phyloP scores from a whole-genome alignment of 2,329 filamentous ascomycete genomes.

The Penicillium sp. region DNA sequence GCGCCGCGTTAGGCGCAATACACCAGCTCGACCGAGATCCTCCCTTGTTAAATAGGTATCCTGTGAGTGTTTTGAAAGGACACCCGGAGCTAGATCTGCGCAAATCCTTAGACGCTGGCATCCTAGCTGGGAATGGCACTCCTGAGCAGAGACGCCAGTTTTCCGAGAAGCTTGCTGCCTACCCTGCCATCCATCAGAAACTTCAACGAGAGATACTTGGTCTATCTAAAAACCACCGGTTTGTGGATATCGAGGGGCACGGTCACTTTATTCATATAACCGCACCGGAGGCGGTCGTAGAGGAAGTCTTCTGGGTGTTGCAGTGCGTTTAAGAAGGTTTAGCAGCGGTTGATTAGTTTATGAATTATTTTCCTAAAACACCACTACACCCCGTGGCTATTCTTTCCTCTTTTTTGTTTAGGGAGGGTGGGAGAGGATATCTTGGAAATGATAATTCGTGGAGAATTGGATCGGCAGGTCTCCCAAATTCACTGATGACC shows the following conservation, averaged over 20 bases:
- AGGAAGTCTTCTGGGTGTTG: slow-evolving; percentile 7
- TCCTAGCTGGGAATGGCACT: slow-evolving; percentile 3
- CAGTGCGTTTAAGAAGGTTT: not conserved
- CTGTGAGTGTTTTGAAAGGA: slow-evolving; percentile 8
- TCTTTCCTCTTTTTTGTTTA: no score
- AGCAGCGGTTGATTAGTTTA: no score
- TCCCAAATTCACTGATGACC: no score
- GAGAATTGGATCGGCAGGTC: no score
- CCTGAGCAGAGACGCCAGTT: slow-evolving; percentile 3
- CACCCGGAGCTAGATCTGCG: slow-evolving; percentile 7
- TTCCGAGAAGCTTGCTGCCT: slow-evolving; percentile 1
- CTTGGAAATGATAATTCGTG: no score
- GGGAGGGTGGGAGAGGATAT: no score
- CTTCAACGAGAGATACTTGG: slow-evolving; percentile 5
- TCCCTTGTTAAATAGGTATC: slow-evolving; percentile 1
- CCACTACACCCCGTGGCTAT: no score
- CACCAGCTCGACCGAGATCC: slow-evolving; percentile 6
- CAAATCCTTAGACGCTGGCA: not conserved
- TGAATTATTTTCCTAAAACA: no score
- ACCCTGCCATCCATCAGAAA: not conserved
- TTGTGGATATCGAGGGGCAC: slow-evolving; percentile 4
- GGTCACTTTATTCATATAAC: slow-evolving; percentile 8
- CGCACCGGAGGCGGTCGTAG: slow-evolving; percentile 2
- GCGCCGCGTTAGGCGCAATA: not conserved
- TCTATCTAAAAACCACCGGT: not conserved